Evolutionary conservation across 208 protist genomes (phyloP), one percentile per base, ranked within the genome.

Genomic region (Acanthamoeba healyi): DNA sequence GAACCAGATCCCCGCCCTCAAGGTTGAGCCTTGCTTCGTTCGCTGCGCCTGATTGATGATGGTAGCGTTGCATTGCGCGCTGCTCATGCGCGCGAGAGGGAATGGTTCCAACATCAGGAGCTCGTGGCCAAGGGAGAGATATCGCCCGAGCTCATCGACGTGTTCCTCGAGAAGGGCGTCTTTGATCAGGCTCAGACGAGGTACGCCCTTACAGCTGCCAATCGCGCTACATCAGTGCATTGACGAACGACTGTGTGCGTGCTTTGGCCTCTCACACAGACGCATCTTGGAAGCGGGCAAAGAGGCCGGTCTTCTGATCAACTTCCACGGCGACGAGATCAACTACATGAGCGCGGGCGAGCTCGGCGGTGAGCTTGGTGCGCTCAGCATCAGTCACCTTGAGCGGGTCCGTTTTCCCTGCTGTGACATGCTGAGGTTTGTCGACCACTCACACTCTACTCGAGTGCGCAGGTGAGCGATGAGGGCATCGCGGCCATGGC

Each of bases 301-400:
- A 77, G 70, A 94, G 7, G 34, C 88, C 24, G 98, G 98, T 4
- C 87, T 98, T 0, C 19, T 72, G 3, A n/a, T 98, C 22, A 98
- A 98, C 72, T 98, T 98, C 74, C 98, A 98, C 93, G 97, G 97
- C 26, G 98, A 98, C 58, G 97, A 98, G 92, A 61, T 98, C 22
- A 94, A 94, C 5, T 94, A 74, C 81, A 97, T 97, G 88, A 74
- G 61, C 36, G 86, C 97, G 24, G 97, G 97, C n/a, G 96, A 98
- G 74, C 94, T 98, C 0, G 98, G 95, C 10, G 96, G 95, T 0
- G 97, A 98, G 67, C 40, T 98, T 0, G 91, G 93, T 9, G 98
- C 96, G 15, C 63, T 95, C 17, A 97, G 97, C 19, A 96, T 98
- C 44, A 96, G 94, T 36, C 98, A 98, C 92, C 86, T 98, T 0